These are phyloP conservation scores for Liriodendron chinense DNA, from an alignment of 164 flowering plant genomes.

Conservation along the genomic window DNA sequence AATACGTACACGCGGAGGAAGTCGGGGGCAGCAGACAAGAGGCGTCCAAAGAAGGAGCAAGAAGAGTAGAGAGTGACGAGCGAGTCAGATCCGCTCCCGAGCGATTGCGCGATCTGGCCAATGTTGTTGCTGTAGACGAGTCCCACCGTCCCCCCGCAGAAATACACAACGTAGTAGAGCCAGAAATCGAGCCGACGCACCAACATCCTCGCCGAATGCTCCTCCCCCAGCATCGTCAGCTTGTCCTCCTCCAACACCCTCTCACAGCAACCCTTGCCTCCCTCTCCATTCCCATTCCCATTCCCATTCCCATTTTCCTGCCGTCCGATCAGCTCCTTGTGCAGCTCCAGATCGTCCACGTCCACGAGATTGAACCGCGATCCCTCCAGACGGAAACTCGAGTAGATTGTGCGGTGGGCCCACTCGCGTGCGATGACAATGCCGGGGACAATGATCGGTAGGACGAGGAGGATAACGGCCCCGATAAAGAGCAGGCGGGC, in stretches of 20 bases:
- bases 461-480: slow-evolving; percentile 58
- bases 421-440: slow-evolving; percentile 57
- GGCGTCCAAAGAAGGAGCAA: slow-evolving; percentile 95
- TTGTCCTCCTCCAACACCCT: slow-evolving; percentile 23
- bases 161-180: slow-evolving; percentile 79
- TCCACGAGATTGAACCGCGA: slow-evolving; percentile 69
- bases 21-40: slow-evolving; percentile 87
- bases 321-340: slow-evolving; percentile 48
- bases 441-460: slow-evolving; percentile 74
- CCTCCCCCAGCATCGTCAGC: slow-evolving; percentile 75
- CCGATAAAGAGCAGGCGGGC: slow-evolving; percentile 56
- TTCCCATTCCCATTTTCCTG: slow-evolving; percentile 18
- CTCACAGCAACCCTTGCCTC: slow-evolving; percentile 9
- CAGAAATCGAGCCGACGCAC: slow-evolving; percentile 76
- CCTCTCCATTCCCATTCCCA: neutral
- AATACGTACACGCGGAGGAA: slow-evolving; percentile 70
- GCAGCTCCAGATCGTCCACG: slow-evolving; percentile 70
- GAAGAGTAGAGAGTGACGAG: slow-evolving; percentile 80
- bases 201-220: slow-evolving; percentile 54
- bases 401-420: slow-evolving; percentile 44
- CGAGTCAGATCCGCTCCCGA: slow-evolving; percentile 45
- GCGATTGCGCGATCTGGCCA: slow-evolving; percentile 90
- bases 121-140: slow-evolving; percentile 90
- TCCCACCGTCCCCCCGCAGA: slow-evolving; percentile 98
- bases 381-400: slow-evolving; percentile 47